Conservation (phyloP, 2,329 filamentous ascomycete species). For the Aureobasidium sp. region DNA sequence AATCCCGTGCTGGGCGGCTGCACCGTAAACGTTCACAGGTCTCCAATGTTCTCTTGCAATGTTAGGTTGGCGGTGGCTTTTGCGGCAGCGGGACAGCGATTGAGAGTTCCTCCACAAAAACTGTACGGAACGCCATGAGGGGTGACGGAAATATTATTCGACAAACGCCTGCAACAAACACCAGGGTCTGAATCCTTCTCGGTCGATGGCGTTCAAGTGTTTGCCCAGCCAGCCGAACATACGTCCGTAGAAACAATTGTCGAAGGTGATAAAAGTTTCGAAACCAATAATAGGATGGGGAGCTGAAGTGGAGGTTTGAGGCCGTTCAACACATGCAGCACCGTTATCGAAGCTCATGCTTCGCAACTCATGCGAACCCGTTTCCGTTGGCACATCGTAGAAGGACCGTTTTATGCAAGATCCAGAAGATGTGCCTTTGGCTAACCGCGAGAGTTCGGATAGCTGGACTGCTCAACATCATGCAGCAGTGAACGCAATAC, state of each 20-base stretch:
- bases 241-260: neutral
- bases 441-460: neutral
- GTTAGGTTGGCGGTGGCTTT: neutral
- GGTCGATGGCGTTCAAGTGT: neutral
- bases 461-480: neutral
- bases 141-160: neutral
- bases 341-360: conserved; percentile 1
- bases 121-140: conserved; percentile 2
- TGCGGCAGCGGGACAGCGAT: neutral
- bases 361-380: neutral
- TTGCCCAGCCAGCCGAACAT: neutral
- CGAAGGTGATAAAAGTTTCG: neutral
- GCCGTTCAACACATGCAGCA: neutral
- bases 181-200: conserved; percentile 5
- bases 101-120: neutral
- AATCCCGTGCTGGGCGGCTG: neutral
- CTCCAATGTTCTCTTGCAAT: neutral
- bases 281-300: neutral
- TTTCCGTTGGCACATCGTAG: neutral
- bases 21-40: neutral
- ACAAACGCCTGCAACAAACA: conserved; percentile 1
- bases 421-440: neutral
- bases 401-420: conserved; percentile 11
- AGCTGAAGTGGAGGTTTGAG: conserved; percentile 1
- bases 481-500: neutral